phyloP scores from a whole-genome alignment of 2,329 filamentous ascomycete genomes.

The Colletotrichum sp. region DNA sequence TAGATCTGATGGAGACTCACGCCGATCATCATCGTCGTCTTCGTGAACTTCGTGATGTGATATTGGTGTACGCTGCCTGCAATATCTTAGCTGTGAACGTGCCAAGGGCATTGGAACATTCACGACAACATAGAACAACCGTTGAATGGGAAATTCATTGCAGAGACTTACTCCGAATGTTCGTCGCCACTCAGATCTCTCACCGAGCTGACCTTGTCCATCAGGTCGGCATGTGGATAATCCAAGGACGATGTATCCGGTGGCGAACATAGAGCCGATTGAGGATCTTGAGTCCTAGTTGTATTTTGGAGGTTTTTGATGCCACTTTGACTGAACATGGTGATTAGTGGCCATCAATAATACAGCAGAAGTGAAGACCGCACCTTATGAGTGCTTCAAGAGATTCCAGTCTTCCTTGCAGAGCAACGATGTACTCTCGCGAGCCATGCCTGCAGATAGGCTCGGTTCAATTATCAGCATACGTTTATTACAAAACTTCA shows the following conservation, averaged over 20 bases:
- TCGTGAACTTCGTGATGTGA: neutral
- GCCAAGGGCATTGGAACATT: neutral
- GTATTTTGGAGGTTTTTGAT: neutral
- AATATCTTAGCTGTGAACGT: neutral
- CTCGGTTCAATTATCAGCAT: neutral
- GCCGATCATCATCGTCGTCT: neutral
- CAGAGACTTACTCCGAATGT: neutral
- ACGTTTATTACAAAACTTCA: neutral
- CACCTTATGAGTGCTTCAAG: neutral
- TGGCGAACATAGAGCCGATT: neutral
- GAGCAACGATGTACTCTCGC: neutral
- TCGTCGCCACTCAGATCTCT: neutral
- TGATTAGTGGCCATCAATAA: neutral
- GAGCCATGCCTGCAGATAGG: neutral
- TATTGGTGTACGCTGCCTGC: neutral
- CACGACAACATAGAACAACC: neutral
- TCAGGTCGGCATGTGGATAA: neutral
- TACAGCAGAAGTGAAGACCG: neutral
- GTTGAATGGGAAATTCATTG: rapidly evolving
- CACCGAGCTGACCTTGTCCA: neutral
- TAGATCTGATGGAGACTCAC: neutral
- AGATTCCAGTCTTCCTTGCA: neutral
- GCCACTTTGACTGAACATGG: neutral
- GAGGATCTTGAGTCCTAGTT: neutral
- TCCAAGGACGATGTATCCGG: neutral